phyloP scores from a whole-genome alignment of 345 rosid species.

The Hibiscus tridactylites region DNA sequence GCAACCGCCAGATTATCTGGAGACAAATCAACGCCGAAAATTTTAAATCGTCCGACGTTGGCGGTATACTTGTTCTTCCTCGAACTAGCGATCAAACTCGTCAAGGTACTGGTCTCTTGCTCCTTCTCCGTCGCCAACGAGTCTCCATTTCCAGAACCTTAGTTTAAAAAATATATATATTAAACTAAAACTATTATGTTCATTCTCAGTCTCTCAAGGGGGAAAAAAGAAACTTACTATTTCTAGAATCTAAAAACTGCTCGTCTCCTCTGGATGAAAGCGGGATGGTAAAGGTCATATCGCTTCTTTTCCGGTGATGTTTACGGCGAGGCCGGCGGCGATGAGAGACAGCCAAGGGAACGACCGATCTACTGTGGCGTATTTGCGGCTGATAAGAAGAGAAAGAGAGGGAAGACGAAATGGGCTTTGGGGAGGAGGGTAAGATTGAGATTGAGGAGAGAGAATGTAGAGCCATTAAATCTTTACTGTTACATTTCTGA shows the following conservation, averaged over 20 bases:
- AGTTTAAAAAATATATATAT: background rate
- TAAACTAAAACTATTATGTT: background rate
- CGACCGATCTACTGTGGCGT: background rate
- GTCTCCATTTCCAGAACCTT: slow-evolving; percentile 59
- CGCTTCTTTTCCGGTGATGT: slow-evolving; percentile 10
- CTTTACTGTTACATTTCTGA: background rate
- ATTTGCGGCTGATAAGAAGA: background rate
- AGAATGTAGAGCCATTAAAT: slow-evolving; percentile 28
- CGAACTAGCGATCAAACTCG: slow-evolving; percentile 12
- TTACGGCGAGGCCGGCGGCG: slow-evolving; percentile 19
- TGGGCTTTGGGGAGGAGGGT: slow-evolving; percentile 21
- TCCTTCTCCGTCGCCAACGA: slow-evolving; percentile 29
- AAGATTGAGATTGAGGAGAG: slow-evolving; percentile 24
- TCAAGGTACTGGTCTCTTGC: slow-evolving; percentile 23
- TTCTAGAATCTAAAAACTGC: slow-evolving; percentile 34
- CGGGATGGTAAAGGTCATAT: slow-evolving; percentile 29
- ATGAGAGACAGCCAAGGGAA: slow-evolving; percentile 7
- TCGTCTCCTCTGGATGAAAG: slow-evolving; percentile 28
- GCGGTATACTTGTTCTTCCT: slow-evolving; percentile 27
- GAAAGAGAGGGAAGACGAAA: slow-evolving; percentile 21
- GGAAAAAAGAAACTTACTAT: slow-evolving; percentile 21
- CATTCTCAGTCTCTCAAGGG: background rate
- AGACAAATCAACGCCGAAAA: slow-evolving; percentile 74
- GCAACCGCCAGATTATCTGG: slow-evolving; percentile 92
- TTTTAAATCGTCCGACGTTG: slow-evolving; percentile 22